Evolutionary conservation across 768 basidiomycete species (phyloP), one percentile per base, ranked within the genome.

Genomic region (Hypholoma fasciculare): DNA sequence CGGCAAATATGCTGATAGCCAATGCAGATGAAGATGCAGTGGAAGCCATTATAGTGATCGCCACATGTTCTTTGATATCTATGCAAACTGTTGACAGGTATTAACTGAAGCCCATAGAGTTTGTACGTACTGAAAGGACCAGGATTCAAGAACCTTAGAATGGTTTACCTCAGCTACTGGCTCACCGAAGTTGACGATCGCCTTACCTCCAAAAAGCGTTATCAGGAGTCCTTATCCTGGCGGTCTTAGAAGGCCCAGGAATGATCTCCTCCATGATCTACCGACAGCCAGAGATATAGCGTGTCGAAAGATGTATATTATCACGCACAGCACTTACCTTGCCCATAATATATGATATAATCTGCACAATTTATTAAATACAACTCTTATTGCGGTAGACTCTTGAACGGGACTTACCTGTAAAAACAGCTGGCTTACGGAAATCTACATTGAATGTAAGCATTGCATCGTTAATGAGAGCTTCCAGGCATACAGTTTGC

Each of bases 1-100:
- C 82, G 1, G 85, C 85, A 54, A 86, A 84, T 58, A 85, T 78
- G 54, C 78, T 82, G 66, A 85, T 85, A 0, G 83, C 83, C 9
- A 82, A 71, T 0, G 85, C 84, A 1, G 83, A 83, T 1, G 77
- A 74, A 0, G 83, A 81, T 1, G 85, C 85, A 0, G 85, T 86
- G 23, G 82, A 80, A 1, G 85, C 70, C 67, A 87, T 82, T 36
- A 86, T 84, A 3, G 83, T 84, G 46, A 87, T 85, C 11, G 80
- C 79, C 3, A 85, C 83, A 61, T 87, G 85, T 61, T 87, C 85
- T 63, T 78, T 78, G 66, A 77, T 72, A 59, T 82, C 79, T 81
- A 47, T 0, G 40, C 34, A 7, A 17, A 42, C 1, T 6, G 7
- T 42, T 6, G 3, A 12, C 7, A 6, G 17, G 40, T 14, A 1